phyloP scores from a whole-genome alignment of 768 basidiomycete species.

The Suillus variegatus region DNA sequence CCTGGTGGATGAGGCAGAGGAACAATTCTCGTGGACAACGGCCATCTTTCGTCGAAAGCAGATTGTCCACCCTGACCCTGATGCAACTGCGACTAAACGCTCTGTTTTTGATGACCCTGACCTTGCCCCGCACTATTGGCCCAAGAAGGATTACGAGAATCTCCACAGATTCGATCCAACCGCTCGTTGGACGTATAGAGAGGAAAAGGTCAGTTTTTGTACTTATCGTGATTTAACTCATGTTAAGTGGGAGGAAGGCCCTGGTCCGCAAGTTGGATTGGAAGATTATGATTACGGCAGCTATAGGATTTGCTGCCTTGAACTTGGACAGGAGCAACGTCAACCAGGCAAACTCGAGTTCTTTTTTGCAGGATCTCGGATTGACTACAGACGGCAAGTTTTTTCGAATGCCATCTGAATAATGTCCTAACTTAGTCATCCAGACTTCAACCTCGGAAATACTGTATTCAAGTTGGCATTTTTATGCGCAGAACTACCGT shows the following conservation, averaged over 20 bases:
- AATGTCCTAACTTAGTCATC: background rate
- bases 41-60: constrained; percentile 11
- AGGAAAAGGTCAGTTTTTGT: constrained; percentile 43
- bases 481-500: constrained; percentile 59
- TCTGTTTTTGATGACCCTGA: constrained; percentile 55
- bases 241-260: constrained; percentile 30
- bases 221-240: background rate
- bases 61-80: constrained; percentile 20
- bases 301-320: constrained; percentile 57
- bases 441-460: constrained; percentile 60
- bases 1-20: constrained; percentile 13
- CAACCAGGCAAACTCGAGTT: constrained; percentile 58
- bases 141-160: constrained; percentile 54
- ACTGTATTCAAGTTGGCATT: constrained; percentile 53
- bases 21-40: constrained; percentile 9
- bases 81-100: constrained; percentile 48
- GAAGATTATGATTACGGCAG: constrained; percentile 60
- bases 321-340: constrained; percentile 57
- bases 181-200: constrained; percentile 60
- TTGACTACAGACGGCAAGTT: constrained; percentile 48
- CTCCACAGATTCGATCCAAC: constrained; percentile 55
- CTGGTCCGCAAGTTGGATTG: constrained; percentile 59
- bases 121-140: constrained; percentile 44
- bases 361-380: constrained; percentile 55
- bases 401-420: constrained; percentile 12